Conservation (phyloP, 73 alveolate species). For the Paramecium pentaurelia region DNA sequence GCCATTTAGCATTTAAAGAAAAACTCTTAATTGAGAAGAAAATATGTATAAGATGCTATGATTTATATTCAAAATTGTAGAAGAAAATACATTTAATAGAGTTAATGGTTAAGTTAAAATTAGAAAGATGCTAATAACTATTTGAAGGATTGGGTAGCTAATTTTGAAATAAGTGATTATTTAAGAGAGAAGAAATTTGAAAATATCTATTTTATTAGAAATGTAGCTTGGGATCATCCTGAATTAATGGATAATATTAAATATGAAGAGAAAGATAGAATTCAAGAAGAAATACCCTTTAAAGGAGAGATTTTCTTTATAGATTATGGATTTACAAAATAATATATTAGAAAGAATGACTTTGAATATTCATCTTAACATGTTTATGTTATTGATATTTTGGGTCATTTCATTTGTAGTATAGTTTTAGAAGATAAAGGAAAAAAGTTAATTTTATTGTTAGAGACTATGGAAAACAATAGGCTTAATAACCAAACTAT, state of each 20-base stretch:
- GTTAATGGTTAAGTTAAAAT: not conserved
- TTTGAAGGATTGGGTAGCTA: conserved; percentile 27
- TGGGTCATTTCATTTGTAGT: conserved; percentile 39
- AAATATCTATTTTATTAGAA: not conserved
- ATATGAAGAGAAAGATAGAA: not conserved
- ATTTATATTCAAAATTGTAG: not conserved
- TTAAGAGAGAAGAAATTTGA: not conserved
- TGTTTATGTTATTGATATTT: not conserved
- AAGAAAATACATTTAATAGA: not conserved
- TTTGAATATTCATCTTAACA: not conserved
- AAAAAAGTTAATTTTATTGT: not conserved
- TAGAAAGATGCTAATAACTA: not conserved
- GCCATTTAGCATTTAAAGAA: not conserved
- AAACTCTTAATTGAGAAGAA: not conserved
- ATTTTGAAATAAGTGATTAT: conserved; percentile 22
- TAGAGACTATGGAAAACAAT: not conserved
- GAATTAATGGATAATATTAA: not conserved
- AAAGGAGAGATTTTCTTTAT: not conserved
- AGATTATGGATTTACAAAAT: not conserved
- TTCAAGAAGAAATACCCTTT: not conserved
- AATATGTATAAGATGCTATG: conserved; percentile 26
- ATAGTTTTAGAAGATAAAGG: not conserved
- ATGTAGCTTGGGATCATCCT: not conserved
- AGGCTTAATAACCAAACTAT: not conserved
- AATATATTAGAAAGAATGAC: not conserved